Base-by-base conservation (phyloP, 73 alveolate genomes). In the Paraurostyla sp. region DNA sequence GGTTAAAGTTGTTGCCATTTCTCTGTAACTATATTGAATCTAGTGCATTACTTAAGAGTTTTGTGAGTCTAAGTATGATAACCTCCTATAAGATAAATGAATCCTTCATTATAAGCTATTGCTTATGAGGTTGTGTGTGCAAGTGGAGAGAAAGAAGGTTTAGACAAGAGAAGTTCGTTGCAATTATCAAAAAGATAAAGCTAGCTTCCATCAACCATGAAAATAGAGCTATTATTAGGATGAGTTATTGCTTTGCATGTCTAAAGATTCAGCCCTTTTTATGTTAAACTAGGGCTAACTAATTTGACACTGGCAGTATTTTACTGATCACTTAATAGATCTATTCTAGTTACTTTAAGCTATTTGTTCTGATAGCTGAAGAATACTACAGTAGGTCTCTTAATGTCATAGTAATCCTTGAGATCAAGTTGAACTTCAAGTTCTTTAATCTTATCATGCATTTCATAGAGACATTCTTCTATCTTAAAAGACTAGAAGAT, bases 21-120 rank as follows among this genome's bases (percentile, higher is more conserved):
- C 76, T 83, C 92, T 16, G 92, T 83, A 11, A 83, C 46, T 4
- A 83, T 83, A 49, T 83, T 83, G 78, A 40, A 83, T 16, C 92
- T 20, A 0, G 92, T 23, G 27, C 84, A 42, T 18, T 46, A 25
- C 48, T 63, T 83, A 25, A 83, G 42, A 16, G 75, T 38, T 25
- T 65, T 83, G 27, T 69, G 15, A 4, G 33, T 23, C 35, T 50
- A 22, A 16, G 33, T 33, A 27, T 63, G 86, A 48, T 29, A 60
- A 3, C 92, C 92, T 13, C 92, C 92, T 13, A 83, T 27, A 42
- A 83, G 29, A 41, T 83, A 83, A 20, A 83, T 63, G 38, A 23
- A 83, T 22, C 92, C 92, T 35, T 63, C 92, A 59, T 27, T 63
- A 46, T 83, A 63, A 33, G 92, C 46, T 20, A 63, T 23, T 18